These are phyloP conservation scores for Phytophthora fragariaefolia DNA, from an alignment of 352 stramenopile genomes.

Conservation along the genomic window DNA sequence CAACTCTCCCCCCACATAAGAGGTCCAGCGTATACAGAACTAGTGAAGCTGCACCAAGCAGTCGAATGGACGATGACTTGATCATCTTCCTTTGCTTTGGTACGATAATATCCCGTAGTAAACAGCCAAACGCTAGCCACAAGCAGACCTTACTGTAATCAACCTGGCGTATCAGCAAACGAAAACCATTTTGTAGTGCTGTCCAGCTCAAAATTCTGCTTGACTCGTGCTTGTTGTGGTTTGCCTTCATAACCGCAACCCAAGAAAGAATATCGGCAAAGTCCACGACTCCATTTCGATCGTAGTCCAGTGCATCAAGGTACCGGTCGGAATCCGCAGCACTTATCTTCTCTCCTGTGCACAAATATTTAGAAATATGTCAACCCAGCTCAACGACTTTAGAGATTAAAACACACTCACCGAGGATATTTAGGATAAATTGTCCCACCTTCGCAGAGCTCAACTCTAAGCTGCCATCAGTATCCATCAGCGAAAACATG, in stretches of 20 bases:
- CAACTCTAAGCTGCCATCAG: slow-evolving; percentile 73
- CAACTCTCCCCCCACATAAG: slow-evolving; percentile 14
- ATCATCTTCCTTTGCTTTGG: slow-evolving; percentile 43
- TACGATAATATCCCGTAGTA: slow-evolving; percentile 45
- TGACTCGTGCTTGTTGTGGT: slow-evolving; percentile 44
- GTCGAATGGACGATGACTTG: slow-evolving; percentile 38
- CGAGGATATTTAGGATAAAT: slow-evolving; percentile 82
- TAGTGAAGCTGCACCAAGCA: slow-evolving; percentile 32
- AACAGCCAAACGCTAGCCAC: slow-evolving; percentile 41
- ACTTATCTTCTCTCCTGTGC: slow-evolving; percentile 67
- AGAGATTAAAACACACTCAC: slow-evolving; percentile 31
- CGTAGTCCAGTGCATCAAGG: slow-evolving; percentile 75
- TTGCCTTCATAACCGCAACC: slow-evolving; percentile 75
- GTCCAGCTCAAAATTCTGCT: slow-evolving; percentile 26
- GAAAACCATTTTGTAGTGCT: slow-evolving; percentile 22
- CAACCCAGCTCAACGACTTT: neutral
- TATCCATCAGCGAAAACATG: slow-evolving; percentile 84
- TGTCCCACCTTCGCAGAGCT: slow-evolving; percentile 57
- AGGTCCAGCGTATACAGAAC: slow-evolving; percentile 39
- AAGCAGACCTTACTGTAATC: slow-evolving; percentile 34
- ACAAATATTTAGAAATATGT: neutral
- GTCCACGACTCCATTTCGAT: slow-evolving; percentile 75
- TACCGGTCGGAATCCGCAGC: slow-evolving; percentile 59
- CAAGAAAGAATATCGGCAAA: slow-evolving; percentile 83
- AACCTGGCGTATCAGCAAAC: slow-evolving; percentile 12